These are phyloP conservation scores for Extremus antarcticus DNA, from an alignment of 495 filamentous ascomycete genomes.

Conservation along the genomic window DNA sequence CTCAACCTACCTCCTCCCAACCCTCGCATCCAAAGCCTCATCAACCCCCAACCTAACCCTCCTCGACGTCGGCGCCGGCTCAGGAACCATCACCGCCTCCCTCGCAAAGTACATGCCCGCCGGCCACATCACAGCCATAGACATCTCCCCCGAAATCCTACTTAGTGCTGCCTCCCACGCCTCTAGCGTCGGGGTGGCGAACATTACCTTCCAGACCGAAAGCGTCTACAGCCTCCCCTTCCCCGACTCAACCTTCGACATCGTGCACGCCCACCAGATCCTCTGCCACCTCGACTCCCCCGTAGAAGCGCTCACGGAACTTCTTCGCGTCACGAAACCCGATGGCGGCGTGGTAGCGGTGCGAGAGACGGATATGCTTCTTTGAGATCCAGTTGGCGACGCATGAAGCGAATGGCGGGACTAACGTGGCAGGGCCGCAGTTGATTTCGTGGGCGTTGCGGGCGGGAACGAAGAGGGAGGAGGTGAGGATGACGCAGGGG, in stretches of 20 bases:
- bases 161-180: constrained; percentile 26
- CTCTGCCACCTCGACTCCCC: constrained; percentile 33
- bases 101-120: constrained; percentile 30
- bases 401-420: constrained; percentile 28
- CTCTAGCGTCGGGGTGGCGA: constrained; percentile 23
- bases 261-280: constrained; percentile 34
- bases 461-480: constrained; percentile 30
- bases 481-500: constrained; percentile 30
- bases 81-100: constrained; percentile 25
- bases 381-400: constrained; percentile 24
- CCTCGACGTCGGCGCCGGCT: constrained; percentile 20
- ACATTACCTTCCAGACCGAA: constrained; percentile 33
- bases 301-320: constrained; percentile 32
- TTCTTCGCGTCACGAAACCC: constrained; percentile 34
- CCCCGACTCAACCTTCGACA: constrained; percentile 33
- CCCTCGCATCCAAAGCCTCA: constrained; percentile 2
- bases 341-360: constrained; percentile 33
- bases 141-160: constrained; percentile 32
- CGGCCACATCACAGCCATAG: constrained; percentile 34
- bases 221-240: constrained; percentile 33
- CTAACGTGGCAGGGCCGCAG: constrained; percentile 27
- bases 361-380: constrained; percentile 35
- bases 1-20: constrained; percentile 17
- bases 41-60: constrained; percentile 10
- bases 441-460: constrained; percentile 35